Conservation (phyloP, 2,329 filamentous ascomycete genomes). For the Nakataea oryzae region DNA sequence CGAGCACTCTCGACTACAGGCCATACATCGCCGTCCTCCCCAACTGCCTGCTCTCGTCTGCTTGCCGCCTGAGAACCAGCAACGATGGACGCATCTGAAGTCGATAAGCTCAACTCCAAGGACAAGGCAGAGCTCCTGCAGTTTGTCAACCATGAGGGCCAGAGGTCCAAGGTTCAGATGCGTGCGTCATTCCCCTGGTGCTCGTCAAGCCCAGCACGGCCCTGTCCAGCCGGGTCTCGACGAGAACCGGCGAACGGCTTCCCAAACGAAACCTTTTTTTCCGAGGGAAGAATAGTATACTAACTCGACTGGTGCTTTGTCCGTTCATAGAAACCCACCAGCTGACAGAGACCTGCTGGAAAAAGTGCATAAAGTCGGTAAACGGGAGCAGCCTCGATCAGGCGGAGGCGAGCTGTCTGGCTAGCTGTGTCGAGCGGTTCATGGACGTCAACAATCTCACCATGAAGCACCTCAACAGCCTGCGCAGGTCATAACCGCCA, state of each 20-base stretch:
- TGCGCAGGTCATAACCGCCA: constrained; percentile 22
- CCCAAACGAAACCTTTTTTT: not conserved
- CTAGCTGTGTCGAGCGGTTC: constrained; percentile 90
- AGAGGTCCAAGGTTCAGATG: constrained; percentile 60
- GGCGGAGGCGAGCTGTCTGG: constrained; percentile 71
- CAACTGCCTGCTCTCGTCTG: not conserved
- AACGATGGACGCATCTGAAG: constrained; percentile 43
- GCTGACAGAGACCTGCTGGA: constrained; percentile 75
- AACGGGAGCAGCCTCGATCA: constrained; percentile 63
- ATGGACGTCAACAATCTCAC: constrained; percentile 80
- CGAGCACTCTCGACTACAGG: not conserved
- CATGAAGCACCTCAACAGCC: constrained; percentile 69
- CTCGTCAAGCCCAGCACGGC: not conserved
- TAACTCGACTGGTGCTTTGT: not conserved
- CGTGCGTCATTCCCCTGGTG: constrained; percentile 36
- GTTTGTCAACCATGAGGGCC: constrained; percentile 73
- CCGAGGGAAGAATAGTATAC: not conserved
- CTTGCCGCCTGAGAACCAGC: not conserved
- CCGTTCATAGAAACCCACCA: constrained; percentile 37
- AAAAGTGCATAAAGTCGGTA: constrained; percentile 79
- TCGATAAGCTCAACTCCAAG: constrained; percentile 65
- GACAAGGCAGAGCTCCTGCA: constrained; percentile 84
- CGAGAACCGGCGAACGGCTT: too few relatives aligned
- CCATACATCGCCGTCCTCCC: too few relatives aligned
- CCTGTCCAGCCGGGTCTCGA: not conserved